Percentiles rank a stretch among this genome's conserved stretches.
These are phyloP conservation scores for Perilla frutescens DNA, from an alignment of 257 asterid species.

Conservation along the genomic window DNA sequence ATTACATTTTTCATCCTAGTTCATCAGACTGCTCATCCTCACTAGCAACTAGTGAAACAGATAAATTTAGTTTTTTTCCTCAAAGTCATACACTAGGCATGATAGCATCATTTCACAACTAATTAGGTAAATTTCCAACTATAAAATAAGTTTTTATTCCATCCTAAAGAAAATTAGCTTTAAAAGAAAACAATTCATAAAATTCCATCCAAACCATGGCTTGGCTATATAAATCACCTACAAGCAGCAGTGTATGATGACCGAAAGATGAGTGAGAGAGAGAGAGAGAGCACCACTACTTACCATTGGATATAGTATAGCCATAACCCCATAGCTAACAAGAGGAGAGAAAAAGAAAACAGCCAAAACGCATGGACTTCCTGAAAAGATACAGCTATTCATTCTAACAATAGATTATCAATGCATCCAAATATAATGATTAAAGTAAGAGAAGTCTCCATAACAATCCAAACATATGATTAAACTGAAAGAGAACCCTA, in stretches of 20 bases:
- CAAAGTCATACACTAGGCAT: not conserved
- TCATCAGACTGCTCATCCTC: not conserved
- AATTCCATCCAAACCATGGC: not conserved
- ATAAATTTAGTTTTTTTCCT: not conserved
- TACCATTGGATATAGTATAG: slow-evolving; percentile 87
- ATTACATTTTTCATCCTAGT: not conserved
- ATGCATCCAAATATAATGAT: not conserved
- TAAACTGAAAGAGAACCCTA: not conserved
- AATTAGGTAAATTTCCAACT: not conserved
- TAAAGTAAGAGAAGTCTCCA: not conserved
- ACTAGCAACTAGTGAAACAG: not conserved
- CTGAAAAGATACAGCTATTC: slow-evolving; percentile 47
- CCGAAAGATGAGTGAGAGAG: not conserved
- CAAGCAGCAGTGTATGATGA: not conserved
- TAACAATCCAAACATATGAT: slow-evolving; percentile 4
- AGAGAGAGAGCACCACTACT: slow-evolving; percentile 25
- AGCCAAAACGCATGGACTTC: slow-evolving; percentile 88
- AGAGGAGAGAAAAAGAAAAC: slow-evolving; percentile 79
- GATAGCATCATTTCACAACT: not conserved
- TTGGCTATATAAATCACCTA: not conserved
- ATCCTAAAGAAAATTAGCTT: slow-evolving; percentile 1
- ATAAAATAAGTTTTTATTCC: not conserved
- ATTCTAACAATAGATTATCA: slow-evolving; percentile 19
- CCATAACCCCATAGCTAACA: slow-evolving; percentile 97
- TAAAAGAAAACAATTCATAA: not conserved